phyloP scores from a whole-genome alignment of 371 early-diverging fungal species.

The Dichotomocladium elegans region DNA sequence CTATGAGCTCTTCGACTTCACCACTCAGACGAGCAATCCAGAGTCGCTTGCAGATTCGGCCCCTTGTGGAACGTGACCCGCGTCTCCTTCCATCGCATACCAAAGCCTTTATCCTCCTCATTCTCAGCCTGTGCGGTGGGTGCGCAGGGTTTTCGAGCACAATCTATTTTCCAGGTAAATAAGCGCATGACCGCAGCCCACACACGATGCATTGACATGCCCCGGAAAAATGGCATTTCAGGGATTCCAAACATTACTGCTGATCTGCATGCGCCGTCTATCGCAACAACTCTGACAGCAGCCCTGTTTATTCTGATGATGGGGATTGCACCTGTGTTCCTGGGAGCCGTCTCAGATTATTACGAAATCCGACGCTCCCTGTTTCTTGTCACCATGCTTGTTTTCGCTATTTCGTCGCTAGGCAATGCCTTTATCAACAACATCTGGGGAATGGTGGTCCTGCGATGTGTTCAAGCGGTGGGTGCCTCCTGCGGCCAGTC shows the following conservation, averaged over 20 bases:
- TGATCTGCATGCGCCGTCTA: slow-evolving; percentile 46
- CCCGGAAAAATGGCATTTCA: neutral
- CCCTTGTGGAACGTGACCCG: slow-evolving; percentile 26
- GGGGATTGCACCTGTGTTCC: slow-evolving; percentile 58
- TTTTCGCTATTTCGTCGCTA: slow-evolving; percentile 60
- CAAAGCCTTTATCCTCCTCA: slow-evolving; percentile 15
- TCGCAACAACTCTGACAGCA: slow-evolving; percentile 50
- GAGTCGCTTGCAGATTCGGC: too few relatives aligned
- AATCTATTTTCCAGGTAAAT: slow-evolving; percentile 19
- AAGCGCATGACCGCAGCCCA: neutral
- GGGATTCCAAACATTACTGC: slow-evolving; percentile 4
- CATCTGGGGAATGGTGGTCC: slow-evolving; percentile 54
- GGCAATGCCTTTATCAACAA: slow-evolving; percentile 57
- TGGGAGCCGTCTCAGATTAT: slow-evolving; percentile 56
- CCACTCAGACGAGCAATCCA: too few relatives aligned
- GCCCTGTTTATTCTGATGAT: slow-evolving; percentile 51
- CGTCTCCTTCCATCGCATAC: slow-evolving; percentile 2
- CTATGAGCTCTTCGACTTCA: too few relatives aligned
- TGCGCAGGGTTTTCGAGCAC: slow-evolving; percentile 24
- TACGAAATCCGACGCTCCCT: slow-evolving; percentile 52
- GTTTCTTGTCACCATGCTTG: slow-evolving; percentile 47
- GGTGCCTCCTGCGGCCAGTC: slow-evolving; percentile 61
- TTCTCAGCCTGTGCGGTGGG: slow-evolving; percentile 11
- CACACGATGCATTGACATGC: neutral
- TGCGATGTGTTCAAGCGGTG: slow-evolving; percentile 65